Conservation (phyloP, 768 basidiomycete species). For the Pisolithus tinctorius region DNA sequence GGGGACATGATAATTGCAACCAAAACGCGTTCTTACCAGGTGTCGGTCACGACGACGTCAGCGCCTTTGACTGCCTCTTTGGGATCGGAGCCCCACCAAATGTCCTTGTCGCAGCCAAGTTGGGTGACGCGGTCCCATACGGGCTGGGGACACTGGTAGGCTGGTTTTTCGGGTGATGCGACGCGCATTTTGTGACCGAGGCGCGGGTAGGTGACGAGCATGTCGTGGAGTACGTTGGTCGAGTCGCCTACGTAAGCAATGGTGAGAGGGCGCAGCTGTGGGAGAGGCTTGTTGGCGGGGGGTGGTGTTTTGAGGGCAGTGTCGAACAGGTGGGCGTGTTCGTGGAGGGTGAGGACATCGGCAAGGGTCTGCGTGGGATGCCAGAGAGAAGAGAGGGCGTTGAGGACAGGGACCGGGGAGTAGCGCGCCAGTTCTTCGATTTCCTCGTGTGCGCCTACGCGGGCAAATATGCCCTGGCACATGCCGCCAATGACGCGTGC, state of each 20-base stretch:
- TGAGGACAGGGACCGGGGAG: slow-evolving; percentile 91
- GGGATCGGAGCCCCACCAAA: slow-evolving; percentile 74
- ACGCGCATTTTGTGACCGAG: slow-evolving; percentile 83
- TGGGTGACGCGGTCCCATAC: slow-evolving; percentile 82
- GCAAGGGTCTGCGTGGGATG: slow-evolving; percentile 96
- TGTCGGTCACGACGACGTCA: slow-evolving; percentile 95
- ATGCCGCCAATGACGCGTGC: slow-evolving; percentile 88
- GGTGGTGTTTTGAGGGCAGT: slow-evolving; percentile 12
- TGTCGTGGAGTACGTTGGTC: slow-evolving; percentile 93
- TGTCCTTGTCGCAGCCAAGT: slow-evolving; percentile 64
- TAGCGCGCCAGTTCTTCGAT: slow-evolving; percentile 92
- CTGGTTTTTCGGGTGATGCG: slow-evolving; percentile 60
- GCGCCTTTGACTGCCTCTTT: slow-evolving; percentile 83
- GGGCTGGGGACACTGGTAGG: slow-evolving; percentile 58
- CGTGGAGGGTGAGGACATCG: slow-evolving; percentile 85
- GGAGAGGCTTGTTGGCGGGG: slow-evolving; percentile 28
- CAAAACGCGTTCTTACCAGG: slow-evolving; percentile 53
- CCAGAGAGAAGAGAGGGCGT: slow-evolving; percentile 92
- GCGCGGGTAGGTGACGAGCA: slow-evolving; percentile 92
- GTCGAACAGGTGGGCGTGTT: slow-evolving; percentile 55
- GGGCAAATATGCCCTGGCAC: slow-evolving; percentile 95
- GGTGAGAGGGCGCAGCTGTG: slow-evolving; percentile 69
- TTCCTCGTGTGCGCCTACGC: slow-evolving; percentile 88
- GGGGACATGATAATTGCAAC: too few species aligned
- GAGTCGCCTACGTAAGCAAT: slow-evolving; percentile 92